These are phyloP conservation scores for Fusarium buharicum DNA, from an alignment of 2,329 filamentous ascomycete species.

Conservation along the genomic window DNA sequence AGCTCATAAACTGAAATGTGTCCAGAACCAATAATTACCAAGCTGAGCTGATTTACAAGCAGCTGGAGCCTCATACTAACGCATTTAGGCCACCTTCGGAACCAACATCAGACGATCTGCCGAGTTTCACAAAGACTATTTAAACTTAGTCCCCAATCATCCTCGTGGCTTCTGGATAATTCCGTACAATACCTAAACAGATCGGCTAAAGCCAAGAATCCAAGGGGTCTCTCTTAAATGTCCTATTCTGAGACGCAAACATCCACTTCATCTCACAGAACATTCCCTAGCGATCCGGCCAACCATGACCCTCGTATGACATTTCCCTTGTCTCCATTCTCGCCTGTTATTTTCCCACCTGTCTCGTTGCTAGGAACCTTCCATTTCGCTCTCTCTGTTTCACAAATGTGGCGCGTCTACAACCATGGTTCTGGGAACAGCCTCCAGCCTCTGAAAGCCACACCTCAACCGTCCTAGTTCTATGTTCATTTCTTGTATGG, in stretches of 20 bases:
- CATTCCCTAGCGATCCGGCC: conserved; percentile 8
- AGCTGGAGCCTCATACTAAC: neutral
- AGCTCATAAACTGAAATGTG: conserved; percentile 29
- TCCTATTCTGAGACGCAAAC: neutral
- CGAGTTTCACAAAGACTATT: conserved; percentile 2
- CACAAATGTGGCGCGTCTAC: conserved; percentile 21
- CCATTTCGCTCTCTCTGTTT: conserved; percentile 6
- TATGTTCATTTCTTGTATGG: neutral
- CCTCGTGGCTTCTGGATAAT: neutral
- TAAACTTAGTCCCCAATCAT: conserved; percentile 7
- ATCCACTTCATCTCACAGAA: neutral
- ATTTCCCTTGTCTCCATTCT: conserved; percentile 7
- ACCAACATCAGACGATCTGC: conserved; percentile 30
- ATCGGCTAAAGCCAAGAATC: too few relatives aligned
- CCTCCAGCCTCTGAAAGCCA: conserved; percentile 10
- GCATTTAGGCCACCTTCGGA: conserved; percentile 1
- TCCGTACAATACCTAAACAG: too few relatives aligned
- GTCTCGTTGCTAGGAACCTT: neutral
- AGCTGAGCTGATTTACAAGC: conserved; percentile 34
- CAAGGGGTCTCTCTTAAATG: neutral
- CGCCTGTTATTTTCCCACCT: neutral
- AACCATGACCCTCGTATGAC: conserved; percentile 21
- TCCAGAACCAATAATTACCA: conserved; percentile 30
- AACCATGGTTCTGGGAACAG: conserved; percentile 17
- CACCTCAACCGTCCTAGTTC: neutral